Evolutionary conservation across 140 eudicot species (phyloP), one percentile per base, ranked within the genome.

Genomic region (Cichorium intybus): DNA sequence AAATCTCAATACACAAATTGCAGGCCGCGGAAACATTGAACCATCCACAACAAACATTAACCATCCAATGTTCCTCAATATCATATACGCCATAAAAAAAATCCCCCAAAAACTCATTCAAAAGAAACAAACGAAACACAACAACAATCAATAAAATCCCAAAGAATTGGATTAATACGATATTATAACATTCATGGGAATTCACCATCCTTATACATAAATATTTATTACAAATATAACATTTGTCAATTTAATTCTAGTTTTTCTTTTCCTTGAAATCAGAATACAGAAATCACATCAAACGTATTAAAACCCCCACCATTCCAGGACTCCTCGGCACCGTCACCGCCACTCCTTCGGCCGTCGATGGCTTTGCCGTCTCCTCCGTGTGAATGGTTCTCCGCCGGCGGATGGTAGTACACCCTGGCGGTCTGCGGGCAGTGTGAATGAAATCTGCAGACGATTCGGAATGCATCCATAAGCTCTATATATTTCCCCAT

Each of bases 391-490:
- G 64, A 33, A 45, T 75, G 81, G 37, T 65, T 53, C 37, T 83
- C 85, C 17, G 80, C 78, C 15, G 89, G 89, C 5, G 89, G 89
- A 66, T 83, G 89, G 23, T 83, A 83, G 29, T 83, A 79, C 89
- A 76, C 68, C 23, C 89, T 70, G 20, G 89, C 85, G 21, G 89
- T 83, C 47, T 83, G 89, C 0, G 89, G 89, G 69, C 85, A 83
- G 51, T 79, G 89, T 4, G 88, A 79, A 72, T 79, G 84, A 63
- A 80, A 72, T 31, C 88, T 75, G n/a, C 85, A 79, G 6, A 69
- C 83, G 22, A 83, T 73, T 57, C 89, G 76, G 34, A 79, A 76
- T 16, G 70, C 75, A 50, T 76, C 85, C 75, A 79, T 65, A 5
- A 83, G 6, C 68, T 83, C 89, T 10, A 62, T 76, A 59, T 79